phyloP scores from a whole-genome alignment of 768 basidiomycete species.

The Rhizopogon vesiculosus region DNA sequence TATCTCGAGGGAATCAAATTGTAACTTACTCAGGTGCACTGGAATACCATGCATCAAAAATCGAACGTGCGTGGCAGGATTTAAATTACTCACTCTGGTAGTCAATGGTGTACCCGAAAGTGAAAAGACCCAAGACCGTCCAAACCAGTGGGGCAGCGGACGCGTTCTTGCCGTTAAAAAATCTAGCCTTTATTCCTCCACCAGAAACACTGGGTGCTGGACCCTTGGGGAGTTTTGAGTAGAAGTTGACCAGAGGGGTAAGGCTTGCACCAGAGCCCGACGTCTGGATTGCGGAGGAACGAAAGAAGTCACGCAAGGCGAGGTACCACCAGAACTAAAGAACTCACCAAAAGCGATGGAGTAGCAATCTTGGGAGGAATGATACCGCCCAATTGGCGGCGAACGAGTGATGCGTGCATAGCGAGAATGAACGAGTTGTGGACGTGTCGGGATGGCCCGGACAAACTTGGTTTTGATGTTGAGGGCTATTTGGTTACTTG shows the following conservation, averaged over 20 bases:
- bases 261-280: conserved; percentile 80
- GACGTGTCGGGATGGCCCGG: conserved; percentile 13
- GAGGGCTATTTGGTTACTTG: background rate
- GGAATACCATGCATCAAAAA: conserved; percentile 9
- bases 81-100: conserved; percentile 70
- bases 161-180: conserved; percentile 84
- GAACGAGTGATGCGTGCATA: conserved; percentile 83
- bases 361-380: conserved; percentile 96
- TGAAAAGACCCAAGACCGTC: conserved; percentile 63
- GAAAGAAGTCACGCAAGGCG: conserved; percentile 7
- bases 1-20: background rate
- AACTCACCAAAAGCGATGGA: conserved; percentile 72
- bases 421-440: conserved; percentile 16
- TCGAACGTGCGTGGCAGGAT: background rate
- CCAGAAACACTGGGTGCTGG: conserved; percentile 52
- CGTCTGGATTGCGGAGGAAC: conserved; percentile 42
- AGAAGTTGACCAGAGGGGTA: conserved; percentile 86
- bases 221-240: conserved; percentile 95
- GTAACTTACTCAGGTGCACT: conserved; percentile 82
- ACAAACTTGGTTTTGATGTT: conserved; percentile 1
- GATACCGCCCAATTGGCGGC: conserved; percentile 79
- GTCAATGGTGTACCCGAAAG: conserved; percentile 82
- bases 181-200: conserved; percentile 82
- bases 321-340: rapidly evolving
- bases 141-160: conserved; percentile 63